Percentiles rank a stretch among this genome's conserved stretches.
Conservation (phyloP, 306 rosid genomes). For the Citrullus amarus region DNA sequence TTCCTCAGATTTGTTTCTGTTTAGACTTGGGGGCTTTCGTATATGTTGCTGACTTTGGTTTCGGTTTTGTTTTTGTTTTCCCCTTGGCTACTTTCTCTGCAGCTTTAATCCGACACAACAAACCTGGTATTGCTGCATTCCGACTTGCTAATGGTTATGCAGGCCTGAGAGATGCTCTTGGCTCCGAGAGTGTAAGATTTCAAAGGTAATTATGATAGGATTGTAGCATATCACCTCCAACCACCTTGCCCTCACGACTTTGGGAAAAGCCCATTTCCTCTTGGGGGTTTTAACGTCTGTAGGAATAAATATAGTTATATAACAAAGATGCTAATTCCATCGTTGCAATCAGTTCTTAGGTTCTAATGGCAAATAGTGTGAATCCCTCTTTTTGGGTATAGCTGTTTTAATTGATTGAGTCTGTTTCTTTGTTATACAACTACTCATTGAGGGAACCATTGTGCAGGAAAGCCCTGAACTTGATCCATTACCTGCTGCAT, state of each 20-base stretch:
- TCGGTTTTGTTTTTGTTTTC: conserved; percentile 9
- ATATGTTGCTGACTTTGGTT: neutral
- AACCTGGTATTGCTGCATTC: conserved; percentile 56
- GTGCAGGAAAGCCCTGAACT: conserved; percentile 86
- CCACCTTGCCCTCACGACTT: neutral
- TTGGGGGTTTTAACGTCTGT: neutral
- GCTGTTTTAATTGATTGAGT: neutral
- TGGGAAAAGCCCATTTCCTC: neutral
- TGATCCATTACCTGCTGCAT: conserved; percentile 60
- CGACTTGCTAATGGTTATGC: conserved; percentile 91
- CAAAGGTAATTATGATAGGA: conserved; percentile 50
- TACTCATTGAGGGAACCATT: neutral
- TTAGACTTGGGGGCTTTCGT: neutral
- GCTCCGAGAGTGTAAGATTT: conserved; percentile 69
- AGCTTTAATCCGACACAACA: conserved; percentile 84
- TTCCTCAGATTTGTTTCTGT: neutral
- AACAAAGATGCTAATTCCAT: neutral
- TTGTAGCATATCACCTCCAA: neutral
- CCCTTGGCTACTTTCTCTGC: conserved; percentile 3
- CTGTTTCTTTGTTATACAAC: neutral
- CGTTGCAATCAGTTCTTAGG: neutral
- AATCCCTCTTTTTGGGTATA: neutral
- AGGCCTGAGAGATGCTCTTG: conserved; percentile 59
- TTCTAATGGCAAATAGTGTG: neutral
- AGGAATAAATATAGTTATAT: neutral